These are phyloP conservation scores for Solanum lignicaule DNA, from an alignment of 257 asterid species.

Conservation along the genomic window DNA sequence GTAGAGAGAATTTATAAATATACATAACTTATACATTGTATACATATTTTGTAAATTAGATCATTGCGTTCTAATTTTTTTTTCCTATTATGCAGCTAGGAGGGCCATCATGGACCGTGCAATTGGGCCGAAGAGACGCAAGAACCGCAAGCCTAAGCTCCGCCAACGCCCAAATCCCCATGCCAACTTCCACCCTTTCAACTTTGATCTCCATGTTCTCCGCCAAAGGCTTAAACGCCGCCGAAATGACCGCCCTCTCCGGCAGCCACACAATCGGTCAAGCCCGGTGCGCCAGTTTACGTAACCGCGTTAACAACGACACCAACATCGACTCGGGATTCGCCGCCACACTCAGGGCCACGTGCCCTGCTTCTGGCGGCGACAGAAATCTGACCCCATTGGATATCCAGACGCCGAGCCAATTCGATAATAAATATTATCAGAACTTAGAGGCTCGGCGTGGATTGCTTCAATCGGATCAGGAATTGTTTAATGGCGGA, in stretches of 20 bases:
- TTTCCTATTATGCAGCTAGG: constrained; percentile 21
- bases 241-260: constrained; percentile 56
- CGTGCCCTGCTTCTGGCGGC: constrained; percentile 48
- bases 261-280: constrained; percentile 64
- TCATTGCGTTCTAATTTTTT: neutral
- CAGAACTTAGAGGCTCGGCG: constrained; percentile 22
- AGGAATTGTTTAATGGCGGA: constrained; percentile 58
- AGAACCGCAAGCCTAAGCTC: constrained; percentile 36
- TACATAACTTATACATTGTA: too few relatives aligned
- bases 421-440: constrained; percentile 42
- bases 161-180: constrained; percentile 42
- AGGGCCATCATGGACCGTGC: constrained; percentile 47
- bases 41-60: neutral
- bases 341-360: constrained; percentile 30
- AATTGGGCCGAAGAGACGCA: constrained; percentile 54
- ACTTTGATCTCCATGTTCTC: constrained; percentile 30
- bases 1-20: neutral
- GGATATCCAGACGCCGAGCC: constrained; percentile 22
- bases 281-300: constrained; percentile 42
- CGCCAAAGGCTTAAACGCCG: constrained; percentile 33
- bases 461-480: constrained; percentile 64
- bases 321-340: constrained; percentile 42
- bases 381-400: constrained; percentile 29
- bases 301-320: constrained; percentile 46
- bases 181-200: constrained; percentile 28